Conservation (phyloP, 768 basidiomycete species). For the Postia placenta region DNA sequence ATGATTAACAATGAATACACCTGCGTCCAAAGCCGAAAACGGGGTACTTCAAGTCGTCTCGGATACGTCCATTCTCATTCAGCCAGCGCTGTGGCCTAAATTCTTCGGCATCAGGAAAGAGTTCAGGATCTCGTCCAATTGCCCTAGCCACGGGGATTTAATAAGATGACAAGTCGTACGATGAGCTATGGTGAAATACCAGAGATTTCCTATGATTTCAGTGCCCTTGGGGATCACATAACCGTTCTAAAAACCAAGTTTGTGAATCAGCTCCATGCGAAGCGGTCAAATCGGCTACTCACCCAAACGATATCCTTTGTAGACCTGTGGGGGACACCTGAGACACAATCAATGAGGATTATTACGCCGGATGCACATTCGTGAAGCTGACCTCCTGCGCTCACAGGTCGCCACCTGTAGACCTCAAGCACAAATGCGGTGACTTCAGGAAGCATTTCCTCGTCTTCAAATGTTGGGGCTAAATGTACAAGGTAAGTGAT, state of each 20-base stretch:
- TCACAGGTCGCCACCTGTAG: conserved; percentile 37
- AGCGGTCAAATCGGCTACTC: neutral
- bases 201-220: conserved; percentile 32
- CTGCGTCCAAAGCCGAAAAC: conserved; percentile 32
- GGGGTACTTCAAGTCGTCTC: conserved; percentile 24
- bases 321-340: conserved; percentile 60
- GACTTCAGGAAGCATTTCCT: conserved; percentile 29
- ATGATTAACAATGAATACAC: conserved; percentile 8
- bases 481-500: too few relatives aligned
- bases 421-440: conserved; percentile 36
- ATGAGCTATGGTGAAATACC: conserved; percentile 24
- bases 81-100: conserved; percentile 30
- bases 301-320: conserved; percentile 63
- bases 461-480: conserved; percentile 39
- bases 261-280: neutral
- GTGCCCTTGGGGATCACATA: conserved; percentile 37
- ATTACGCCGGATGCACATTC: too few relatives aligned
- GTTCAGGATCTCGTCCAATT: conserved; percentile 26
- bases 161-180: neutral
- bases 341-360: conserved; percentile 9
- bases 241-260: conserved; percentile 17
- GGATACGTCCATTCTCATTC: conserved; percentile 22
- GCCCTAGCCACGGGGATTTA: conserved; percentile 18
- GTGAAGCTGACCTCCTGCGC: conserved; percentile 22
- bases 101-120: conserved; percentile 26